A percentile compares a stretch with the other conserved stretches of the same genome.
These are phyloP conservation scores for Penicillium crystallinum DNA, from an alignment of 495 filamentous ascomycete genomes.

Conservation along the genomic window DNA sequence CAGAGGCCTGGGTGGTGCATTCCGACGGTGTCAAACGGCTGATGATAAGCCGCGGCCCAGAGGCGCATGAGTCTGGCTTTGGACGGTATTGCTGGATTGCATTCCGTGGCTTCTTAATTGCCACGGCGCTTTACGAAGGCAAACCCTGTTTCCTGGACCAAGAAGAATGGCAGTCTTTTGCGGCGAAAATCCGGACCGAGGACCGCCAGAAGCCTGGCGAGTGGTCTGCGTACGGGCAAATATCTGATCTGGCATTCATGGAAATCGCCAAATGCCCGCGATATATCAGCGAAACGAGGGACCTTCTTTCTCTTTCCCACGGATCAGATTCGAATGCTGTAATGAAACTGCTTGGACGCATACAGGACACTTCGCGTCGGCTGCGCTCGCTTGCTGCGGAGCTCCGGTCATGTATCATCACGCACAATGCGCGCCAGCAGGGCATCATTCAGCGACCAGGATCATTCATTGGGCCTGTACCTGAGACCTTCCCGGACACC, in stretches of 20 bases:
- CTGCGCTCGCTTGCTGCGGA: conserved; percentile 10
- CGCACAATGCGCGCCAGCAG: conserved; percentile 22
- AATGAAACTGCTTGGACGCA: conserved; percentile 14
- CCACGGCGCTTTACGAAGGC: conserved; percentile 24
- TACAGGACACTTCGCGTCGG: conserved; percentile 13
- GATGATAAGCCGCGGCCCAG: conserved; percentile 26
- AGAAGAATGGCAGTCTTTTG: conserved; percentile 25
- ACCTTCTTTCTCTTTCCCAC: conserved; percentile 8
- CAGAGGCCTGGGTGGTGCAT: conserved; percentile 30
- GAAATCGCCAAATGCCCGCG: conserved; percentile 31
- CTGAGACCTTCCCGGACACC: conserved; percentile 24
- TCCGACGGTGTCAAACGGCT: conserved; percentile 25
- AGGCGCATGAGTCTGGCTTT: conserved; percentile 16
- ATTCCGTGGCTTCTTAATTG: conserved; percentile 32
- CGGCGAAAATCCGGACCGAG: conserved; percentile 18
- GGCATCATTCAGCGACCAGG: conserved; percentile 20
- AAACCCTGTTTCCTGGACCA: conserved; percentile 30
- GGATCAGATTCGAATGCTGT: not conserved
- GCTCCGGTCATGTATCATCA: conserved; percentile 21
- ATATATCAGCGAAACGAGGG: conserved; percentile 24
- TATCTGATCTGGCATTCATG: conserved; percentile 24
- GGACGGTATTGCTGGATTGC: conserved; percentile 27
- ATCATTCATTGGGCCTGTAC: conserved; percentile 22
- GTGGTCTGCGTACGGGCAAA: conserved; percentile 20
- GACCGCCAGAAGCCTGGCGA: conserved; percentile 23